Base-by-base conservation (phyloP, 164 flowering plant genomes). In the Magnolia officinalis region DNA sequence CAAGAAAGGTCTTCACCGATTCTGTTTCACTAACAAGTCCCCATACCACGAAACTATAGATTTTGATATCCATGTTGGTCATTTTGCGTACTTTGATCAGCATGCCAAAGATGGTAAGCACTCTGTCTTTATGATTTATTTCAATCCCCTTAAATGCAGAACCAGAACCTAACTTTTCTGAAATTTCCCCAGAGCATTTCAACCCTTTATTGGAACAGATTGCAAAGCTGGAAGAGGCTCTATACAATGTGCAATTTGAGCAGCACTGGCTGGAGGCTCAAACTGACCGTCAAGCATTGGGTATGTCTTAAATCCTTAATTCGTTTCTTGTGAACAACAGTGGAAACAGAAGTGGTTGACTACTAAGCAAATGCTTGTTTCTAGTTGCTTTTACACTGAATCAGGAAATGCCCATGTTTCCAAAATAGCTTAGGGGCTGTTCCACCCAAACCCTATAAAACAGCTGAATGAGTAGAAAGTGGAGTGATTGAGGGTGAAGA, bases 201-300 rank as follows among this genome's bases (percentile, higher is more conserved):
- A 88, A 80, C 51, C 98, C 99, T 49, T 85, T 96, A 82, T 70
- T 92, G 76, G 97, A 94, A 49, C 93, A 94, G 77, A 91, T 96
- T 64, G 80, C 87, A 3, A 94, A 94, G 81, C 78, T 94, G 67
- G 97, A 90, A 80, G 97, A 92, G 72, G 96, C 98, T 70, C 90
- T 96, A 71, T 90, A 94, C 84, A 92, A 92, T 78, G 87, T 96
- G 77, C 98, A 94, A 79, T 96, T 92, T 77, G 98, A 92, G 76
- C 99, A 96, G 81, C 98, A 92, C 75, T 96, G 98, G 98, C 84
- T 96, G 8, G 96, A 91, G 85, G 99, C 99, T 75, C 92, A 92
- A 86, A 96, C 98, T 52, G 96, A 94, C 21, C 95, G 95, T 45
- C 99, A 96, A 82, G 91, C 95, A 73, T 77, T 88, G 74, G 87